Percentiles rank a stretch among this genome's conserved stretches.
Conservation (phyloP, 495 filamentous ascomycete species). For the Aspergillus baeticus region DNA sequence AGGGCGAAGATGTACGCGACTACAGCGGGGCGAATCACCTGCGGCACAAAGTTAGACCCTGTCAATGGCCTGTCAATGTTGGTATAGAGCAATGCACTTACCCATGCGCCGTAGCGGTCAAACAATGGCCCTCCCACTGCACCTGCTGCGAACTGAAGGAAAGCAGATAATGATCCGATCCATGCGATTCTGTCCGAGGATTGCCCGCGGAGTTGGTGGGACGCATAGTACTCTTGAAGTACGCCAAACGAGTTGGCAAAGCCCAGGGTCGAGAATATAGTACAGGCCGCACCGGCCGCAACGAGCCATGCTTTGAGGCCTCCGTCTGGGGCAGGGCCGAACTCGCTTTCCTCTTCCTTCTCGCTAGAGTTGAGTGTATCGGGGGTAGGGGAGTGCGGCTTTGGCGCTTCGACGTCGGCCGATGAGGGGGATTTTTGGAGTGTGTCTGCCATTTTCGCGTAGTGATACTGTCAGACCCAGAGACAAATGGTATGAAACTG, state of each 20-base stretch:
- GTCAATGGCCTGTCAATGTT: no score
- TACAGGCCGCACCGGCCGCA: constrained; percentile 24
- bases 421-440: not conserved
- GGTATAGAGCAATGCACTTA: not conserved
- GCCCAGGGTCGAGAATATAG: constrained; percentile 43
- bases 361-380: not conserved
- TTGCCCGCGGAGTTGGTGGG: constrained; percentile 15
- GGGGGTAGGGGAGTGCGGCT: not conserved
- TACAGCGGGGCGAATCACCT: constrained; percentile 15
- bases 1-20: constrained; percentile 28
- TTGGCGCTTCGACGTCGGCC: not conserved
- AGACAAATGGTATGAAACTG: no score
- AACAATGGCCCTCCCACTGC: constrained; percentile 27
- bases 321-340: constrained; percentile 23
- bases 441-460: not conserved
- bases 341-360: not conserved
- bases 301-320: constrained; percentile 34
- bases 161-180: constrained; percentile 41
- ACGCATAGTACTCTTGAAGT: constrained; percentile 30
- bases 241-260: constrained; percentile 37
- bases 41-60: no score
- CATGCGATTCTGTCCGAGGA: constrained; percentile 37
- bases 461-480: no score
- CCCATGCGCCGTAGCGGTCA: constrained; percentile 25
- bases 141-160: constrained; percentile 28